Base-by-base conservation (phyloP, 2,329 filamentous ascomycete species). In the Xylaria digitata region DNA sequence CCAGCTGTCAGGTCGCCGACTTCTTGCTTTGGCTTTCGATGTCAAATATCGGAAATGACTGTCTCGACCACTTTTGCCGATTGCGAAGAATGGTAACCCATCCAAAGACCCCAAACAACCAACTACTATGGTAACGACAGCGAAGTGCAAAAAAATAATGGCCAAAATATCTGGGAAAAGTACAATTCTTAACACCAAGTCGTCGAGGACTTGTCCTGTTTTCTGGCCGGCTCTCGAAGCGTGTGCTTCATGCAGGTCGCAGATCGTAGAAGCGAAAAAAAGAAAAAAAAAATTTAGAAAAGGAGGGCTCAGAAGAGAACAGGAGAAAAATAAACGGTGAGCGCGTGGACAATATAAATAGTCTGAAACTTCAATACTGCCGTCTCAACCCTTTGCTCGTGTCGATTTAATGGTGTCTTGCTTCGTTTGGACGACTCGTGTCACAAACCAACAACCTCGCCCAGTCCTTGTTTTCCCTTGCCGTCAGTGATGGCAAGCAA, bases 371-470 rank as follows among this genome's bases (percentile, higher is more conserved):
- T 6, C n/a, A 6, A n/a, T 42, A 42, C 43, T 46, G 43, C n/a
- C 54, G 57, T 9, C 46, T 37, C 21, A 30, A 32, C 11, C n/a
- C n/a, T 23, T 26, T 43, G 17, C 11, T 19, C 21, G 32, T 48
- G 42, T 53, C 50, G 56, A 32, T 19, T 48, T 49, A 42, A 9
- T 19, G 46, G 13, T 46, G 48, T 62, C 37, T 67, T 34, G 32
- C 30, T 61, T 40, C 30, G 65, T 67, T 58, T 42, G 61, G 62
- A 37, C 45, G 63, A 6, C 52, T 49, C 7, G 62, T 68, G 26
- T 21, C 17, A 68, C 66, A 40, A 66, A 54, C 58, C 13, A 63
- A 64, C 59, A 68, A 52, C 63, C 63, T 68, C n/a, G 66, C 60
- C 21, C 19, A 11, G 37, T 46, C 19, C 7, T 50, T 50, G 50